Percentiles rank a stretch among this genome's conserved stretches.
phyloP scores from a whole-genome alignment of 2,329 filamentous ascomycete genomes.

The Fusarium sp. region DNA sequence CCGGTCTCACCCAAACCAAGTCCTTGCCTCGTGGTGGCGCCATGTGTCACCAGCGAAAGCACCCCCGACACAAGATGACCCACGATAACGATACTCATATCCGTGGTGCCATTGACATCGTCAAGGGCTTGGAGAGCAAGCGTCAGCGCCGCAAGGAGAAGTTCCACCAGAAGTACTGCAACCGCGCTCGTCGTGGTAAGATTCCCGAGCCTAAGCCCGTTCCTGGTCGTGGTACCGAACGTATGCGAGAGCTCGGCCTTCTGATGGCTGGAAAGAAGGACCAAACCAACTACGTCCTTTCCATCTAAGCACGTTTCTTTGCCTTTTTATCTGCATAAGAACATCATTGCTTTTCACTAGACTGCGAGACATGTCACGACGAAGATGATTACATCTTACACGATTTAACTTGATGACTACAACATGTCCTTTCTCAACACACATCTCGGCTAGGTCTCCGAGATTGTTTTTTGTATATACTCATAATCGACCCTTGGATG shows the following conservation, averaged over 20 bases:
- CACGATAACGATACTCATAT: slow-evolving; percentile 69
- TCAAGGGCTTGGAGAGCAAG: slow-evolving; percentile 95
- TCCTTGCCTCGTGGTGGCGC: slow-evolving; percentile 86
- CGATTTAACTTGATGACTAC: slow-evolving; percentile 36
- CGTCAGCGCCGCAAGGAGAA: slow-evolving; percentile 93
- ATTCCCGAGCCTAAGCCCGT: slow-evolving; percentile 73
- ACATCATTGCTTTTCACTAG: slow-evolving; percentile 11
- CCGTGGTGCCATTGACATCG: slow-evolving; percentile 95
- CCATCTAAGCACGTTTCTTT: slow-evolving; percentile 62
- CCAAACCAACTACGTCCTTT: slow-evolving; percentile 81
- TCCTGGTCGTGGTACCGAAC: slow-evolving; percentile 88
- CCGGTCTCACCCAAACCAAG: slow-evolving; percentile 80
- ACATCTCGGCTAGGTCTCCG: slow-evolving; percentile 29
- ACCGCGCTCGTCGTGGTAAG: slow-evolving; percentile 79
- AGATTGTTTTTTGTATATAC: slow-evolving; percentile 40
- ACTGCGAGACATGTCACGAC: slow-evolving; percentile 32
- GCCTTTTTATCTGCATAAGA: slow-evolving; percentile 11
- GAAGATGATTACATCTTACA: slow-evolving; percentile 36
- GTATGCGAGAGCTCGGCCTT: slow-evolving; percentile 85
- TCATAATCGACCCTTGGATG: slow-evolving; percentile 23
- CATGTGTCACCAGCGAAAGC: slow-evolving; percentile 69
- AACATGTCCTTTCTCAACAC: slow-evolving; percentile 23
- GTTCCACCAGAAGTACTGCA: slow-evolving; percentile 88
- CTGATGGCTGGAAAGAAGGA: slow-evolving; percentile 85
- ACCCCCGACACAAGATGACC: slow-evolving; percentile 54